Evolutionary conservation across 164 flowering plant genomes (phyloP).

Genomic region (Brasenia schreberi): DNA sequence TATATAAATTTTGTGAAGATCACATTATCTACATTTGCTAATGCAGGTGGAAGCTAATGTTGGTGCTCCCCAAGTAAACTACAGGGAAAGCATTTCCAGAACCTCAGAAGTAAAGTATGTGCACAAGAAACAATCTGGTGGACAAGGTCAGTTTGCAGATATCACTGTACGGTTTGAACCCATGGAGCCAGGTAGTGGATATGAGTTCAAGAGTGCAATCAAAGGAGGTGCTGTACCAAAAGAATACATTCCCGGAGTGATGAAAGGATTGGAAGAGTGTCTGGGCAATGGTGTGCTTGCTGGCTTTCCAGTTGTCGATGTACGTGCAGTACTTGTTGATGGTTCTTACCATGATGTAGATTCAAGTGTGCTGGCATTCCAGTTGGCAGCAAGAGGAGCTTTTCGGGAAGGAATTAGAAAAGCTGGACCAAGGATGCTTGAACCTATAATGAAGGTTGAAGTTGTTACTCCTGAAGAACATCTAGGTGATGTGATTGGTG

Average conservation of each 20-base stretch:
- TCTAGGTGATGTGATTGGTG: slow-evolving; percentile 99
- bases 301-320: slow-evolving; percentile 90
- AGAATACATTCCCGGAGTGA: slow-evolving; percentile 91
- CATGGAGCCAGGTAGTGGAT: slow-evolving; percentile 76
- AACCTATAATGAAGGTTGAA: slow-evolving; percentile 95
- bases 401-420: slow-evolving; percentile 78
- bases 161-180: slow-evolving; percentile 58
- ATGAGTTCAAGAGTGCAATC: slow-evolving; percentile 89
- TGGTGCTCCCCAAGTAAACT: slow-evolving; percentile 98
- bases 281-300: slow-evolving; percentile 89
- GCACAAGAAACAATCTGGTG: slow-evolving; percentile 98
- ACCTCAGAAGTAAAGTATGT: slow-evolving; percentile 66
- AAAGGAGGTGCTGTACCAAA: slow-evolving; percentile 96
- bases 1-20: too few relatives aligned
- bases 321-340: slow-evolving; percentile 71
- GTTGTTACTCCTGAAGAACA: slow-evolving; percentile 96
- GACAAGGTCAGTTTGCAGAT: slow-evolving; percentile 95
- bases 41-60: slow-evolving; percentile 94
- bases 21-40: too few relatives aligned
- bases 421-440: slow-evolving; percentile 77
- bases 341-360: slow-evolving; percentile 98
- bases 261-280: slow-evolving; percentile 91
- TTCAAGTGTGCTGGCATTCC: slow-evolving; percentile 95
- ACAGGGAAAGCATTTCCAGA: slow-evolving; percentile 88
- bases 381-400: slow-evolving; percentile 92